Evolutionary conservation across 108 stramenopile species (phyloP).

Genomic region (Fistulifera solaris): DNA sequence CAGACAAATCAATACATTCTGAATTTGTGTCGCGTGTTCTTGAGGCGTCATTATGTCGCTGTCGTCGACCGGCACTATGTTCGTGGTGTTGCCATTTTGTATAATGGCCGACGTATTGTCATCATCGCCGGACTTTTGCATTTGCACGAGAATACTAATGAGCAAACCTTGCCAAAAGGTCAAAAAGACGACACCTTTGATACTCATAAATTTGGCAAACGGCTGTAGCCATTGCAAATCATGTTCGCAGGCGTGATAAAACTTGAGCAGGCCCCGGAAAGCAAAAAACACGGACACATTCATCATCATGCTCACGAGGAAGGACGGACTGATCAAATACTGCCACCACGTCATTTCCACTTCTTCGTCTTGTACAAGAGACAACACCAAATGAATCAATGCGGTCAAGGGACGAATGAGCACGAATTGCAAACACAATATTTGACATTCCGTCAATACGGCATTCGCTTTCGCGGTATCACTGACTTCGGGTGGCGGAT

Average conservation of each 20-base stretch:
- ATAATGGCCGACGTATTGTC: slow-evolving; percentile 1
- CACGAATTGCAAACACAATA: slow-evolving; percentile 79
- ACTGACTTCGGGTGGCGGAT: slow-evolving; percentile 46
- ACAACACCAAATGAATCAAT: slow-evolving; percentile 30
- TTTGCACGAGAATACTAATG: slow-evolving; percentile 36
- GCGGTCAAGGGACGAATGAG: slow-evolving; percentile 66
- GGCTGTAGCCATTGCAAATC: slow-evolving; percentile 79
- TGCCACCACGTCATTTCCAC: background rate
- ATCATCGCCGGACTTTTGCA: slow-evolving; percentile 13
- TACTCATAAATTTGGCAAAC: slow-evolving; percentile 80
- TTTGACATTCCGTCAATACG: slow-evolving; percentile 74
- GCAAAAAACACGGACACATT: slow-evolving; percentile 81
- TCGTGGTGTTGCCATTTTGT: too few relatives aligned
- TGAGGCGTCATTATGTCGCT: slow-evolving; percentile 23
- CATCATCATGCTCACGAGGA: slow-evolving; percentile 62
- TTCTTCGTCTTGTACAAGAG: slow-evolving; percentile 1
- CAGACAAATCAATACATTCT: slow-evolving; percentile 84
- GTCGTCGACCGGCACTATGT: background rate
- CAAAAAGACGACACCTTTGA: slow-evolving; percentile 87
- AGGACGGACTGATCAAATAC: slow-evolving; percentile 38
- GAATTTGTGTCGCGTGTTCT: slow-evolving; percentile 39
- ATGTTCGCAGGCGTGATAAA: slow-evolving; percentile 72
- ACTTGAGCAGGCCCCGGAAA: slow-evolving; percentile 77
- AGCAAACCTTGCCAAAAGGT: slow-evolving; percentile 83
- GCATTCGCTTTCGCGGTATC: slow-evolving; percentile 68